These are phyloP conservation scores for Nakazawaea molendinolei DNA, from an alignment of 805 yeast species.

Conservation along the genomic window DNA sequence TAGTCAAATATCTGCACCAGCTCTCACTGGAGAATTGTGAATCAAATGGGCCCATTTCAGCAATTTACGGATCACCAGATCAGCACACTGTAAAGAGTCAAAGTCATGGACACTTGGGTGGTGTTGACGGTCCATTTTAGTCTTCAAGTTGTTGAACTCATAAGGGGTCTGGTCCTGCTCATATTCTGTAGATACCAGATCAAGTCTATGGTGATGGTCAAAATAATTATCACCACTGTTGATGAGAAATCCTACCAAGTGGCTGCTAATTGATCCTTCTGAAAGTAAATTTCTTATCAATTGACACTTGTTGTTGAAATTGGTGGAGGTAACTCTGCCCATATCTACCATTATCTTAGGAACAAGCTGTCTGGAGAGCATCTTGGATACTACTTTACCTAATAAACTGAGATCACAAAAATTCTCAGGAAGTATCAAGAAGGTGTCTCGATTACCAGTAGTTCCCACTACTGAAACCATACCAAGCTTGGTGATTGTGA, in stretches of 20 bases:
- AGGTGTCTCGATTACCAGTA: constrained; percentile 43
- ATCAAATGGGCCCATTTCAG: constrained; percentile 3
- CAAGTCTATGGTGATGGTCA: constrained; percentile 16
- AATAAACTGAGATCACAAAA: constrained; percentile 4
- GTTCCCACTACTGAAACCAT: constrained; percentile 44
- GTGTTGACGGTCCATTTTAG: constrained; percentile 20
- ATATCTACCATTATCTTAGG: constrained; percentile 21
- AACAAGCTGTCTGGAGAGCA: constrained; percentile 14
- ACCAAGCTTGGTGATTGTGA: constrained; percentile 41
- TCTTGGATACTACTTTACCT: constrained; percentile 9
- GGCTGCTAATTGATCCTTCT: constrained; percentile 14
- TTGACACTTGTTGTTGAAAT: constrained; percentile 14
- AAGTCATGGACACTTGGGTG: constrained; percentile 17
- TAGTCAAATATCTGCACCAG: no score
- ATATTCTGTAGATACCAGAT: no score
- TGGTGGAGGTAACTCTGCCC: constrained; percentile 18
- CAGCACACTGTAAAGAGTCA: constrained; percentile 2
- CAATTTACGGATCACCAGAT: constrained; percentile 8
- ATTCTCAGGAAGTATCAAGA: constrained; percentile 30
- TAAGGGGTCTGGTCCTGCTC: no score
- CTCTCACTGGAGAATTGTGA: constrained; percentile 1
- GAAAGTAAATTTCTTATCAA: constrained; percentile 16
- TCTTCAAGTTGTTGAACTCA: constrained; percentile 18
- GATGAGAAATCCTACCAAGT: constrained; percentile 30
- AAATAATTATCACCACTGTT: constrained; percentile 34